Evolutionary conservation across 1,284 basidiomycete genomes (phyloP).

Genomic region (Cerioporus squamosus): DNA sequence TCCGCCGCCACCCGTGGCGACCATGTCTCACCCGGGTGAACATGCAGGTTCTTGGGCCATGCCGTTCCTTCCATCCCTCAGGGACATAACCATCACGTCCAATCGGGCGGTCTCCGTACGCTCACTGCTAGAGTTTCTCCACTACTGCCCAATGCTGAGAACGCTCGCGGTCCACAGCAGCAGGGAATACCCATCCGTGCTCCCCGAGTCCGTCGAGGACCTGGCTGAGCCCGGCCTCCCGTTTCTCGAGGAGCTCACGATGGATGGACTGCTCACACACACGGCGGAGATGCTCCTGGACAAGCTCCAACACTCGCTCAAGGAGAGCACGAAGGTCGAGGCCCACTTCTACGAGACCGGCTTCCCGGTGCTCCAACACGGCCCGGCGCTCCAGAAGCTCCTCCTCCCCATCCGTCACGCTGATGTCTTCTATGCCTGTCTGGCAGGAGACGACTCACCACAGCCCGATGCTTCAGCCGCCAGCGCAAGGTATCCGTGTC

Average conservation of each 20-base stretch:
- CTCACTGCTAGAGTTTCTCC: slow-evolving; percentile 9
- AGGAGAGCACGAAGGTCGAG: slow-evolving; percentile 1
- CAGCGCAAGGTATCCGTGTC: not conserved
- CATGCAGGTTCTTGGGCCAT: too few species aligned
- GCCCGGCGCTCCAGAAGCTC: not conserved
- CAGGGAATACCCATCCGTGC: not conserved
- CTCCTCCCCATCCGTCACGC: slow-evolving; percentile 4
- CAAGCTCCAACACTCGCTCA: slow-evolving; percentile 2
- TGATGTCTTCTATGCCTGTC: slow-evolving; percentile 3
- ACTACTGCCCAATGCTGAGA: slow-evolving; percentile 6
- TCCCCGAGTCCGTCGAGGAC: not conserved
- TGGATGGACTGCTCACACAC: slow-evolving; percentile 9
- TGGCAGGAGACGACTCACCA: not conserved
- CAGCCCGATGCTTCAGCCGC: not conserved
- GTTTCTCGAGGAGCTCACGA: not conserved
- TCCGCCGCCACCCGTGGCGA: not conserved
- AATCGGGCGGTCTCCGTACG: slow-evolving; percentile 6
- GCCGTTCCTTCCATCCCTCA: not conserved
- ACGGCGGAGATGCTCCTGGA: slow-evolving; percentile 1
- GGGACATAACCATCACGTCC: slow-evolving; percentile 1
- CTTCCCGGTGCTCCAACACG: slow-evolving; percentile 1
- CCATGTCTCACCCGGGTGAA: too few species aligned
- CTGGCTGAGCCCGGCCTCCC: slow-evolving; percentile 7
- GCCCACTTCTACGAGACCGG: slow-evolving; percentile 3
- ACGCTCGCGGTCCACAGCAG: slow-evolving; percentile 1